phyloP scores from a whole-genome alignment of 352 stramenopile genomes.

The Phytophthora lateralis region DNA sequence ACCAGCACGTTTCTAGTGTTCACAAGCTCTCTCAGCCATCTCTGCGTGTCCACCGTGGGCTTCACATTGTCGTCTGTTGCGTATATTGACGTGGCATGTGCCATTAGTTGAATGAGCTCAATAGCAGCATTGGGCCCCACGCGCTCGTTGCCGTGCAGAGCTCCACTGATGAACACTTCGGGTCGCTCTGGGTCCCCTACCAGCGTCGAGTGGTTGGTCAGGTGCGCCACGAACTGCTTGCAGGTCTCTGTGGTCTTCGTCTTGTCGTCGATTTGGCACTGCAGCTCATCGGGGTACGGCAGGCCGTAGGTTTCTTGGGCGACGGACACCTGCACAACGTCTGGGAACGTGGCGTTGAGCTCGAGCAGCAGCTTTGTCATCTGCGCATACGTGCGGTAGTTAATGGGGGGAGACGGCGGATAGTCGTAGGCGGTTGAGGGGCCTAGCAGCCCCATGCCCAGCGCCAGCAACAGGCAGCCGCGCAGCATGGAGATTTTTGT shows the following conservation, averaged over 20 bases:
- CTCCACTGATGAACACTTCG: slow-evolving; percentile 96
- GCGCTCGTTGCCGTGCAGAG: slow-evolving; percentile 96
- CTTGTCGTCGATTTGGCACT: slow-evolving; percentile 57
- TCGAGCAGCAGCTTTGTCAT: slow-evolving; percentile 67
- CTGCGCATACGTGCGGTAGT: slow-evolving; percentile 76
- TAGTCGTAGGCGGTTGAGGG: slow-evolving; percentile 1
- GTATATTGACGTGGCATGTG: slow-evolving; percentile 58
- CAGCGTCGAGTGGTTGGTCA: slow-evolving; percentile 90
- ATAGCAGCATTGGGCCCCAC: slow-evolving; percentile 92
- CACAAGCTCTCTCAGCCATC: slow-evolving; percentile 82
- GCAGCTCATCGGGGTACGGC: slow-evolving; percentile 70
- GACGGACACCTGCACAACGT: slow-evolving; percentile 79
- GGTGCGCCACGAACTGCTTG: slow-evolving; percentile 86
- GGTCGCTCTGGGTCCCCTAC: slow-evolving; percentile 72
- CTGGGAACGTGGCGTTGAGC: slow-evolving; percentile 77
- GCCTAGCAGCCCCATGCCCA: slow-evolving; percentile 9
- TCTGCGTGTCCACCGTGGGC: slow-evolving; percentile 52
- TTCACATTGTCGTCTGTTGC: slow-evolving; percentile 26
- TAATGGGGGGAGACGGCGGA: slow-evolving; percentile 18
- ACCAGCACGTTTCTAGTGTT: slow-evolving; percentile 85
- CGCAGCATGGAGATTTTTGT: slow-evolving; percentile 6
- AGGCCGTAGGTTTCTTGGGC: slow-evolving; percentile 86
- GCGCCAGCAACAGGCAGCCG: slow-evolving; percentile 15
- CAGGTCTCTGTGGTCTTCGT: slow-evolving; percentile 49
- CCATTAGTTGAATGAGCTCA: slow-evolving; percentile 89